Percentiles rank a stretch among this genome's conserved stretches.
Evolutionary conservation across 108 stramenopile species (phyloP).

Genomic region (Epipyxis sp.): DNA sequence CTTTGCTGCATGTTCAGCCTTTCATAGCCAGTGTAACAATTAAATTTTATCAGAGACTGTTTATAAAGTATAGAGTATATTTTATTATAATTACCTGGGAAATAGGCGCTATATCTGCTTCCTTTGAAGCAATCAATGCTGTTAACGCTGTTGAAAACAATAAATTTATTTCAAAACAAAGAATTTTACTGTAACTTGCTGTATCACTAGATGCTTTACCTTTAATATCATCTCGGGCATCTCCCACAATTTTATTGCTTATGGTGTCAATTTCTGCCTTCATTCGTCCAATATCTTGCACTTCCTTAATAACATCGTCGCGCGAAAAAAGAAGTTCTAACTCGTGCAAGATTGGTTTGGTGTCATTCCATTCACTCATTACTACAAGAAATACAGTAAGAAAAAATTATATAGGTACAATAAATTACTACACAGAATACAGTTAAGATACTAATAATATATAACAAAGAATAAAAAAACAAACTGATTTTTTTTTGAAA

Average conservation of each 20-base stretch:
- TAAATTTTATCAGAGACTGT: not conserved
- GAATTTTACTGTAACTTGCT: too few relatives aligned
- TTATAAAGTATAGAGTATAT: not conserved
- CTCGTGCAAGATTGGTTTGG: slow-evolving; percentile 19
- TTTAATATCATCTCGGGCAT: slow-evolving; percentile 21
- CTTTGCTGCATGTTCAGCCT: slow-evolving; percentile 10
- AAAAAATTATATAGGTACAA: too few relatives aligned
- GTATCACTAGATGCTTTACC: not conserved
- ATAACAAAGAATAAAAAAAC: too few relatives aligned
- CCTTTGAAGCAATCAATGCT: not conserved
- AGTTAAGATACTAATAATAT: too few relatives aligned
- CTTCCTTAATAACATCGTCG: slow-evolving; percentile 21
- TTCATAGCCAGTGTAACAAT: not conserved
- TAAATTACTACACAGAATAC: too few relatives aligned
- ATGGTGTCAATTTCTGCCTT: not conserved
- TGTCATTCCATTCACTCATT: slow-evolving; percentile 18
- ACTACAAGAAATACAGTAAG: too few relatives aligned
- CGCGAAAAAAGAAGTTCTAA: slow-evolving; percentile 16
- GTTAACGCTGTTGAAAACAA: slow-evolving; percentile 14
- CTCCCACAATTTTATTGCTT: not conserved
- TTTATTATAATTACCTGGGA: not conserved
- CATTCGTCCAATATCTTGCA: slow-evolving; percentile 11
- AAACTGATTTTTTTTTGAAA: too few relatives aligned
- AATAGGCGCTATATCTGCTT: slow-evolving; percentile 5
- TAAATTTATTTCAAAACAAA: not conserved